Base-by-base conservation (phyloP, 176 grass and related monocot genomes). In the Tillandsia fasciculata region DNA sequence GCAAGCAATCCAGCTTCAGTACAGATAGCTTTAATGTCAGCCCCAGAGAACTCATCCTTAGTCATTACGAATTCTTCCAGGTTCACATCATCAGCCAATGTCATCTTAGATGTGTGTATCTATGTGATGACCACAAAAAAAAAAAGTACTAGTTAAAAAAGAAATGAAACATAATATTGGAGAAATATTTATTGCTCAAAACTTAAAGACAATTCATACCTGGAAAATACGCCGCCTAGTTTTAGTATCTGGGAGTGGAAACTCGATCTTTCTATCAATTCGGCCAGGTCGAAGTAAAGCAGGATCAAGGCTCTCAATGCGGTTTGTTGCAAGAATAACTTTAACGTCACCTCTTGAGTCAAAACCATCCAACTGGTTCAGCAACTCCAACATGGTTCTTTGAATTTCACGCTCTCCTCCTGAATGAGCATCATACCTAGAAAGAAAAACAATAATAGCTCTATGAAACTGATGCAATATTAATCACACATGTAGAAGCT, bases 401-500 rank as follows among this genome's bases (percentile, higher is more conserved):
- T 94, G 90, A 51, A 94, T 94, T 54, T 94, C 90, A 50, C 90
- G 86, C 67, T 94, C 90, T n/a, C 90, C 90, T 82, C 90, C 90
- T 53, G 90, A 94, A 81, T 94, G 90, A 67, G 90, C 90, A 74
- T 94, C 90, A 52, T 94, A 94, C 70, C 89, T 91, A 79, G n/a
- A 51, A 50, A 71, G 12, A 65, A 67, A 17, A 48, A 76, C 33
- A 42, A 42, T 5, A 42, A 42, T 42, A 42, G 33, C 33, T 42
- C 33, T 42, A 42, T 7, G 33, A 42, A 42, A 42, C 33, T 7
- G 33, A 42, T 7, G 33, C 33, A 42, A 42, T 42, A 42, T 42
- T 42, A 7, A 42, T 7, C 4, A 42, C 33, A 42, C 33, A 42
- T 42, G 3, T 42, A 42, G 33, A 42, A 42, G 33, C 33, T 42